Conservation (phyloP, 2,329 filamentous ascomycete species). For the Fusarium nisikadoi region DNA sequence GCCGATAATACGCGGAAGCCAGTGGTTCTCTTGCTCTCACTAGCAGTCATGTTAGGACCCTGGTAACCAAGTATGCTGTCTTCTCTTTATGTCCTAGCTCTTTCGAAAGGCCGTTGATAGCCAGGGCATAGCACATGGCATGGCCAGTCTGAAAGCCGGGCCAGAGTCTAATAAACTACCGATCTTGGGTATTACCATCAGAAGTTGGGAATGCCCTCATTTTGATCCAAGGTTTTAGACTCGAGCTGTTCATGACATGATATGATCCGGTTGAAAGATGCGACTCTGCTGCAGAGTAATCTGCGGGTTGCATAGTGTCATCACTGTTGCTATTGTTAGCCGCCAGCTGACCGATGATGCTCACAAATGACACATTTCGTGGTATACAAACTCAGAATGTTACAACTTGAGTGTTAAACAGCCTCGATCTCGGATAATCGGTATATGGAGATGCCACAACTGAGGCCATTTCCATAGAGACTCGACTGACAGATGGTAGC, state of each 20-base stretch:
- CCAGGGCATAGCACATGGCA: neutral
- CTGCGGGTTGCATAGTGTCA: neutral
- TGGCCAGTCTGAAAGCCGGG: neutral
- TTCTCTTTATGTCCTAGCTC: neutral
- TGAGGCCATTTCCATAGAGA: slow-evolving; percentile 26
- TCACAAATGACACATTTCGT: neutral
- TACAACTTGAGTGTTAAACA: neutral
- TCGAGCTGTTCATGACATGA: neutral
- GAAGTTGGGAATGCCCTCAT: slow-evolving; percentile 29
- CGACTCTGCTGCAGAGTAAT: neutral
- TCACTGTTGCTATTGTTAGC: neutral
- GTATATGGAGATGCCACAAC: neutral
- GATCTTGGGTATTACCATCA: neutral
- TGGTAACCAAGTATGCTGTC: neutral
- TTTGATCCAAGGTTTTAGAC: neutral
- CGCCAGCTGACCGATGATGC: neutral
- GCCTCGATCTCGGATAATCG: slow-evolving; percentile 8
- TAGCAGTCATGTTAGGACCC: neutral
- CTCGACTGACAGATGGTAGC: slow-evolving; percentile 29
- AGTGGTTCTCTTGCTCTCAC: neutral
- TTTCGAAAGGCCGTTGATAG: neutral
- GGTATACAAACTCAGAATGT: neutral
- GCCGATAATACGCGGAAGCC: neutral
- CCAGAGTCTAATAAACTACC: neutral
- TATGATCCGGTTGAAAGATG: neutral